Evolutionary conservation across 805 yeast species (phyloP).

Genomic region (Myxozyma neotropica): DNA sequence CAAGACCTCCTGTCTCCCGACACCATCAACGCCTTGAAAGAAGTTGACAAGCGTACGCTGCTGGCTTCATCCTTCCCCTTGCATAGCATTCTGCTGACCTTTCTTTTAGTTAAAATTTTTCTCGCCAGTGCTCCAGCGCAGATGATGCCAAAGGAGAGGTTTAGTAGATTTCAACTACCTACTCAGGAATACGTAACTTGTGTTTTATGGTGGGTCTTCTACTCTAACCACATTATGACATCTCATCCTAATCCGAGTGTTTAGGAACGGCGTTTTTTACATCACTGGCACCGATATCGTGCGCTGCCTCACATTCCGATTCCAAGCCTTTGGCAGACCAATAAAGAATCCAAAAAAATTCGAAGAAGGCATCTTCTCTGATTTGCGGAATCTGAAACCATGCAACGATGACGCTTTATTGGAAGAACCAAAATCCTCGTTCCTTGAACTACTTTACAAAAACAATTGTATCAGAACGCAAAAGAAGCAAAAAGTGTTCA

Average conservation of each 20-base stretch:
- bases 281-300: conserved; percentile 97
- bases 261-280: conserved; percentile 70
- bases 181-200: conserved; percentile 94
- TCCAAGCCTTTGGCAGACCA: conserved; percentile 85
- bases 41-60: conserved; percentile 30
- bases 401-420: conserved; percentile 74
- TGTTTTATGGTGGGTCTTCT: conserved; percentile 64
- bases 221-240: background rate
- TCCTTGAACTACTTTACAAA: conserved; percentile 79
- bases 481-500: conserved; percentile 94
- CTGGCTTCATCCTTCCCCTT: too few relatives aligned
- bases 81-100: background rate
- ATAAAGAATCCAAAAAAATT: conserved; percentile 87
- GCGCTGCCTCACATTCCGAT: conserved; percentile 82
- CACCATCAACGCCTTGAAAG: conserved; percentile 28
- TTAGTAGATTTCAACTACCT: conserved; percentile 80
- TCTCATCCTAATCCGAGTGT: background rate
- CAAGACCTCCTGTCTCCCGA: conserved; percentile 30
- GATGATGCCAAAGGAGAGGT: conserved; percentile 87
- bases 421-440: conserved; percentile 83
- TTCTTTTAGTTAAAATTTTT: conserved; percentile 62
- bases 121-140: conserved; percentile 92
- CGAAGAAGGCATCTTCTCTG: conserved; percentile 95
- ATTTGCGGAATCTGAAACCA: conserved; percentile 79
- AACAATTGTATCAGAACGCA: conserved; percentile 90